These are phyloP conservation scores for Penstemon newberryi DNA, from an alignment of 257 asterid genomes.

Conservation along the genomic window DNA sequence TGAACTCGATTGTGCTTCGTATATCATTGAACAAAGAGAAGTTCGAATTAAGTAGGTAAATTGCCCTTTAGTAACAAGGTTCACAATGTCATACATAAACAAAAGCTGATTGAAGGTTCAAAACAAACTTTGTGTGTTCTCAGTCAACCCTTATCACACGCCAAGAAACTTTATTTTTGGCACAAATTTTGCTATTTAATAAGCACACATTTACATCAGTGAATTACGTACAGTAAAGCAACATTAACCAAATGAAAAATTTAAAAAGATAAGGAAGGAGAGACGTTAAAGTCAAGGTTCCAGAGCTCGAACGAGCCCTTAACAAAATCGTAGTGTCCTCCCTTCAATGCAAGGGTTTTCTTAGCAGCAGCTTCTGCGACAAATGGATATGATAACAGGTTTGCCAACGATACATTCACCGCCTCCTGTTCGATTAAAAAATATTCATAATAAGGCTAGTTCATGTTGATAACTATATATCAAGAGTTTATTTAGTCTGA, in stretches of 20 bases:
- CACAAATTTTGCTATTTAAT: constrained; percentile 4
- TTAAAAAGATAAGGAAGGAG: constrained; percentile 44
- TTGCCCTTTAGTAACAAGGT: no score
- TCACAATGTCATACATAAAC: not conserved
- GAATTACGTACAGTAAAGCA: not conserved
- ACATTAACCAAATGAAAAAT: not conserved
- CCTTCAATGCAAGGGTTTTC: constrained; percentile 54
- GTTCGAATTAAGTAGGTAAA: no score
- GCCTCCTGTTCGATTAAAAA: constrained; percentile 59
- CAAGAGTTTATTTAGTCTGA: not conserved
- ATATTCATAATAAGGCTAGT: not conserved
- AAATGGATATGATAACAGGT: constrained; percentile 71
- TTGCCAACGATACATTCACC: constrained; percentile 73
- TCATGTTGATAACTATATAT: no score
- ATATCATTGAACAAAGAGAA: no score
- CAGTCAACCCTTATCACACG: constrained; percentile 1
- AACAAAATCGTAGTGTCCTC: constrained; percentile 91
- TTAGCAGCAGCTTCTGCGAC: constrained; percentile 74
- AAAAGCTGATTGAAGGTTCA: not conserved
- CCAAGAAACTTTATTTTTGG: constrained; percentile 29
- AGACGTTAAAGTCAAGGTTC: constrained; percentile 61
- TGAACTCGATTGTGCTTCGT: not conserved
- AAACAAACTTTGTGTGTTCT: not conserved
- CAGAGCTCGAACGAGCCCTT: constrained; percentile 74
- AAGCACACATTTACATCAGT: constrained; percentile 18